These are phyloP conservation scores for Spizellomyces sp. DNA, from an alignment of 192 early-diverging fungal genomes.

Conservation along the genomic window DNA sequence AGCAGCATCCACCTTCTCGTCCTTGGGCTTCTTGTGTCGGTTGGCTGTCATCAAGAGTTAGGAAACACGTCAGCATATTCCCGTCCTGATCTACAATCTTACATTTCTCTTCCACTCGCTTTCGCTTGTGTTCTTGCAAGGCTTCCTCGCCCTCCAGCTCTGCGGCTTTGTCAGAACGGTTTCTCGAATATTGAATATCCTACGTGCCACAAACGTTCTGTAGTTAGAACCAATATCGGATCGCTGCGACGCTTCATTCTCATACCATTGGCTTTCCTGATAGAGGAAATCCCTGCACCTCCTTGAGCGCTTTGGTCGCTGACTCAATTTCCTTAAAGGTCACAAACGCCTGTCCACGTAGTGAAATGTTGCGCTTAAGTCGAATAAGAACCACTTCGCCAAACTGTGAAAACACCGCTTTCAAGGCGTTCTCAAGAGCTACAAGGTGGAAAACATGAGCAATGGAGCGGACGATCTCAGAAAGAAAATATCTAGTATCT, in stretches of 20 bases:
- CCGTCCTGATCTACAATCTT: not conserved
- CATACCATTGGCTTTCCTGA: constrained; percentile 82
- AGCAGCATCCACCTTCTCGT: constrained; percentile 21
- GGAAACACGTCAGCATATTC: not conserved
- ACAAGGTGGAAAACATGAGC: constrained; percentile 7
- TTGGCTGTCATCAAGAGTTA: constrained; percentile 2
- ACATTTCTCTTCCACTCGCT: constrained; percentile 68
- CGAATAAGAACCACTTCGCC: constrained; percentile 84
- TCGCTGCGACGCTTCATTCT: not conserved
- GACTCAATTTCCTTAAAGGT: constrained; percentile 72
- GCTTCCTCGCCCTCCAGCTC: constrained; percentile 61
- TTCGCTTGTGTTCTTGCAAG: constrained; percentile 64
- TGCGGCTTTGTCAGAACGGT: constrained; percentile 57
- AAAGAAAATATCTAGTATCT: too few relatives aligned
- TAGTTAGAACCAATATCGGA: not conserved
- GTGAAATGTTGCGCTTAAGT: constrained; percentile 75
- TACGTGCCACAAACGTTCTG: constrained; percentile 4
- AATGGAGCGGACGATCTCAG: not conserved
- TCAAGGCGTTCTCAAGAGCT: constrained; percentile 76
- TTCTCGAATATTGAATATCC: constrained; percentile 59
- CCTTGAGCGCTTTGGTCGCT: constrained; percentile 76
- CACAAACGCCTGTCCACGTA: constrained; percentile 95
- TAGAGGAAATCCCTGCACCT: constrained; percentile 82
- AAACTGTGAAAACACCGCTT: constrained; percentile 78
- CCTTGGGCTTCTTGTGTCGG: constrained; percentile 7